phyloP scores from a whole-genome alignment of 2,329 filamentous ascomycete genomes.

The Dactylella cylindrospora region DNA sequence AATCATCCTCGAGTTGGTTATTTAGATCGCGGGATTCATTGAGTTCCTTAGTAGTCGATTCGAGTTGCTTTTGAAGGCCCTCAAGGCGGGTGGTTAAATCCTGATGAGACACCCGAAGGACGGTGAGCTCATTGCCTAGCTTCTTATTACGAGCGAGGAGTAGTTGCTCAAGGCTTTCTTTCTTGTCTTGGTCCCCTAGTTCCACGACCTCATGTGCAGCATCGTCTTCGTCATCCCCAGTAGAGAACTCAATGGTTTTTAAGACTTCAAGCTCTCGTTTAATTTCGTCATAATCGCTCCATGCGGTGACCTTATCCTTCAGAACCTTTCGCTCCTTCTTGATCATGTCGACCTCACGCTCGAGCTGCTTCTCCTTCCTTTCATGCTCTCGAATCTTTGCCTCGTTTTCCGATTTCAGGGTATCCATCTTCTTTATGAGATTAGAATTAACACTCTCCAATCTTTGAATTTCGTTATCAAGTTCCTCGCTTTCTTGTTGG shows the following conservation, averaged over 20 bases:
- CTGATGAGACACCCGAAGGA: conserved; percentile 86
- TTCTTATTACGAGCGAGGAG: conserved; percentile 94
- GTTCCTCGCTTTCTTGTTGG: conserved; percentile 67
- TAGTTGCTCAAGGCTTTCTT: conserved; percentile 85
- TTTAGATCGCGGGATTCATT: conserved; percentile 82
- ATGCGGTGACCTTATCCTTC: conserved; percentile 79
- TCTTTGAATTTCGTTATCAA: conserved; percentile 84
- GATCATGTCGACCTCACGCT: conserved; percentile 73
- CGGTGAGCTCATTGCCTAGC: conserved; percentile 85
- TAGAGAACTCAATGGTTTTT: conserved; percentile 96
- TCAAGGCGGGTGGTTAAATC: conserved; percentile 81
- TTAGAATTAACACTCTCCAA: conserved; percentile 92
- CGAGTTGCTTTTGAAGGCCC: conserved; percentile 78
- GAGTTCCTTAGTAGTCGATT: conserved; percentile 78
- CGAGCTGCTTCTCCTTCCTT: conserved; percentile 71
- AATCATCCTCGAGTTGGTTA: conserved; percentile 85
- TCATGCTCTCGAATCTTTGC: conserved; percentile 75
- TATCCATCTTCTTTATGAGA: conserved; percentile 82
- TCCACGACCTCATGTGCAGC: conserved; percentile 54
- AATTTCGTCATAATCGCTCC: conserved; percentile 92
- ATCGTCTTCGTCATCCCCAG: conserved; percentile 76
- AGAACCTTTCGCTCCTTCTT: conserved; percentile 79
- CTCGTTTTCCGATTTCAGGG: conserved; percentile 79
- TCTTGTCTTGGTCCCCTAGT: conserved; percentile 55
- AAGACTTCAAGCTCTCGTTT: conserved; percentile 95